phyloP scores from a whole-genome alignment of 2,329 filamentous ascomycete genomes.

The Fulvia fulva region DNA sequence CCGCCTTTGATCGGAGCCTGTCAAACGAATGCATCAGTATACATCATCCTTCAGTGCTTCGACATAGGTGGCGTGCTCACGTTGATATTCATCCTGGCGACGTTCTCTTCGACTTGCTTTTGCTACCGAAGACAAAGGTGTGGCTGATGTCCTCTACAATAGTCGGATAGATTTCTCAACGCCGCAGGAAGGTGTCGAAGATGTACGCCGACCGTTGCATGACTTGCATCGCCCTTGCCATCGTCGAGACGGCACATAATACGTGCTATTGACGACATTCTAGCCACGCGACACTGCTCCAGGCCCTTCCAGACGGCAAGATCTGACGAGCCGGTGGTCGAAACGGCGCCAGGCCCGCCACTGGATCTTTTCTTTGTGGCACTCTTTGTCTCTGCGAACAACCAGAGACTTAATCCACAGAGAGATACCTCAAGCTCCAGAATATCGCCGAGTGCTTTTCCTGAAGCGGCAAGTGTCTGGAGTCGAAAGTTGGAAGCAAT shows the following conservation, averaged over 20 bases:
- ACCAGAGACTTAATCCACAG: neutral
- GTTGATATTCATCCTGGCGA: conserved; percentile 25
- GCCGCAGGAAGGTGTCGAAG: neutral
- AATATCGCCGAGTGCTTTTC: neutral
- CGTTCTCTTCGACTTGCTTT: neutral
- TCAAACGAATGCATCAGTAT: neutral
- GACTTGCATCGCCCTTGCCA: no score
- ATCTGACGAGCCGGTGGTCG: neutral
- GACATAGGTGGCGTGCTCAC: conserved; percentile 2
- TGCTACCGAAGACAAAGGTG: neutral
- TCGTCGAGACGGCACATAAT: neutral
- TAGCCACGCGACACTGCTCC: neutral
- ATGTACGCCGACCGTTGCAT: neutral
- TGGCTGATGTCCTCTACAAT: neutral
- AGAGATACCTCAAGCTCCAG: neutral
- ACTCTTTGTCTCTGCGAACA: no score
- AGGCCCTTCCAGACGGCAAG: neutral
- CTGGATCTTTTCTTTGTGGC: neutral
- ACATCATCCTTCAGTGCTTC: neutral
- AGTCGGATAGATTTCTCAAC: neutral
- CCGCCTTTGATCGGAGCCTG: conserved; percentile 21
- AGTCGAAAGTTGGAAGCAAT: neutral
- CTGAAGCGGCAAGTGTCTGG: neutral
- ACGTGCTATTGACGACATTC: neutral
- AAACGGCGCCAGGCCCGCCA: no score